phyloP scores from a whole-genome alignment of 257 asterid species.

The Oldenlandia corymbosa region DNA sequence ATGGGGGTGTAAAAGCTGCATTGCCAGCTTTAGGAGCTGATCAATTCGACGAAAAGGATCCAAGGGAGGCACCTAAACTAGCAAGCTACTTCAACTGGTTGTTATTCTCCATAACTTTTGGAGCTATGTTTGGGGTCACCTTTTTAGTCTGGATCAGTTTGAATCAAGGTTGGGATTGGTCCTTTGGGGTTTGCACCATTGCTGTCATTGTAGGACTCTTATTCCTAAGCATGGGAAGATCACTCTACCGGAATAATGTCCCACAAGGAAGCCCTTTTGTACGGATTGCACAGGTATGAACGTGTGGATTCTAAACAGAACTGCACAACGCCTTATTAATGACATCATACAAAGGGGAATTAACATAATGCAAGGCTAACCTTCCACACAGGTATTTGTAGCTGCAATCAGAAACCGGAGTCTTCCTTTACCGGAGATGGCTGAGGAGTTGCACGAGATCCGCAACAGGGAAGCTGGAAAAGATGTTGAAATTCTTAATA shows the following conservation, averaged over 20 bases:
- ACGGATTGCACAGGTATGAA: constrained; percentile 46
- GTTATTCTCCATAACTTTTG: constrained; percentile 44
- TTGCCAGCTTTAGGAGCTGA: constrained; percentile 73
- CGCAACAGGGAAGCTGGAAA: constrained; percentile 43
- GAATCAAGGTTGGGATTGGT: constrained; percentile 75
- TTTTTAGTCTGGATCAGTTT: constrained; percentile 64
- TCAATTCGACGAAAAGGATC: constrained; percentile 58
- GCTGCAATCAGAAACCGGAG: constrained; percentile 53
- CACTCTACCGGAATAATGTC: constrained; percentile 39
- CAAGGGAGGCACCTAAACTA: constrained; percentile 42
- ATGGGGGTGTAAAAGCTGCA: constrained; percentile 61
- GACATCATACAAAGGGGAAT: neutral
- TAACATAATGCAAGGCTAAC: neutral
- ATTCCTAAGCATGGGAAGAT: constrained; percentile 48
- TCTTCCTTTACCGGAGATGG: constrained; percentile 36
- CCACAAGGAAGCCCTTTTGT: constrained; percentile 59
- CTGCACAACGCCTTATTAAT: neutral
- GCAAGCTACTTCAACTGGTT: constrained; percentile 78
- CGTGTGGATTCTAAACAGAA: neutral
- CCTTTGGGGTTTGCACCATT: constrained; percentile 51
- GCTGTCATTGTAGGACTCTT: constrained; percentile 39
- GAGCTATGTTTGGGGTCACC: constrained; percentile 61
- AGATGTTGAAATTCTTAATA: constrained; percentile 42
- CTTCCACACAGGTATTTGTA: constrained; percentile 47
- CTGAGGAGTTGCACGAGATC: constrained; percentile 42